Conservation (phyloP, 441 rosid genomes). For the Populus hybrid region DNA sequence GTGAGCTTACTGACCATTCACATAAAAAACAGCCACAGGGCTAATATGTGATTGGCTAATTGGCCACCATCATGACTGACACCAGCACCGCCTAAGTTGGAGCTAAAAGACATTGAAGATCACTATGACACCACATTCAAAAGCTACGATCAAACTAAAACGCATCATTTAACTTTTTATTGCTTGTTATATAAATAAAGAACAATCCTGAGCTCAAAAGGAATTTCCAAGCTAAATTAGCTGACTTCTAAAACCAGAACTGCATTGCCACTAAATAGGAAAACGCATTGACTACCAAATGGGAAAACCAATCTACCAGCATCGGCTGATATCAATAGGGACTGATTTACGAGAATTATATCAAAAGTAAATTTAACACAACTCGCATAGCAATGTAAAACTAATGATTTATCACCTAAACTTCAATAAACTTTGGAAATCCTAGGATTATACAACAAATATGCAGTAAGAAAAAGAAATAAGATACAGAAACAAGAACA, state of each 20-base stretch:
- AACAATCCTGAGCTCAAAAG: neutral
- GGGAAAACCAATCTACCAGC: neutral
- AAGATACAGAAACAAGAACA: neutral
- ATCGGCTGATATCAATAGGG: neutral
- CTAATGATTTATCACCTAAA: neutral
- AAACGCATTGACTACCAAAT: neutral
- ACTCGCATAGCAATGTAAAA: neutral
- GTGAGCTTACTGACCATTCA: conserved; percentile 35
- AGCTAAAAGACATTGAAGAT: neutral
- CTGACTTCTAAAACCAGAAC: neutral
- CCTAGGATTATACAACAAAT: neutral
- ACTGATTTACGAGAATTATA: neutral
- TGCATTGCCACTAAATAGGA: neutral
- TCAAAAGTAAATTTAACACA: neutral
- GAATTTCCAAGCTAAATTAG: neutral
- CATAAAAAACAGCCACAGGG: conserved; percentile 19
- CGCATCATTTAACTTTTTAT: neutral
- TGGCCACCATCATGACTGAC: conserved; percentile 25
- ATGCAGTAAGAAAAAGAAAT: neutral
- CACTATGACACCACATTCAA: neutral
- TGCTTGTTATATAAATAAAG: neutral
- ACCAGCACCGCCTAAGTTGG: neutral
- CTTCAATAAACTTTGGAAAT: neutral
- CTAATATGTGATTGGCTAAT: conserved; percentile 36
- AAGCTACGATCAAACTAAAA: neutral